Conservation (phyloP, 257 asterid species). For the Lycium ferocissimum region DNA sequence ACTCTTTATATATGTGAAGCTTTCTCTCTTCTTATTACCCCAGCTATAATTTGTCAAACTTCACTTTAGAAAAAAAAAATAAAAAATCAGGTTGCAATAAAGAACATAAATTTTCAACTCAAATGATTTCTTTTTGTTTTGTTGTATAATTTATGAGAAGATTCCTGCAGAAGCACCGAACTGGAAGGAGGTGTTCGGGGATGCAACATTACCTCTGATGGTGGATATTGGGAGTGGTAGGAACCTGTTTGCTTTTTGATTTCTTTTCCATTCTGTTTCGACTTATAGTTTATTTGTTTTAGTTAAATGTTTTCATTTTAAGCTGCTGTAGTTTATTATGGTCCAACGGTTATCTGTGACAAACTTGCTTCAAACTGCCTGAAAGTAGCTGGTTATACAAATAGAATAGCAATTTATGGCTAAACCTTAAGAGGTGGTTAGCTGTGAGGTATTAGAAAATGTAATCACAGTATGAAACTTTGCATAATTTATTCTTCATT, state of each 20-base stretch:
- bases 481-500: not conserved
- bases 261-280: not conserved
- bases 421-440: not conserved
- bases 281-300: not conserved
- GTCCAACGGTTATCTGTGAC: constrained; percentile 11
- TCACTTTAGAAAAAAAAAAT: not conserved
- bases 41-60: constrained; percentile 3
- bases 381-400: not conserved
- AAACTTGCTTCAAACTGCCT: constrained; percentile 8
- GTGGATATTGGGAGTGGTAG: constrained; percentile 95
- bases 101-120: not conserved
- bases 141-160: constrained; percentile 46
- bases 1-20: constrained; percentile 8
- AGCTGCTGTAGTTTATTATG: not conserved
- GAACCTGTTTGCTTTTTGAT: constrained; percentile 16
- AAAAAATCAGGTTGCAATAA: not conserved
- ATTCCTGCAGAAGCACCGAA: constrained; percentile 80
- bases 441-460: not conserved
- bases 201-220: constrained; percentile 83
- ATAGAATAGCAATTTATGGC: not conserved
- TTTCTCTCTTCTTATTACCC: constrained; percentile 20
- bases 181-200: constrained; percentile 74
- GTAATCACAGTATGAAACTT: not conserved
- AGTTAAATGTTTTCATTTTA: not conserved
- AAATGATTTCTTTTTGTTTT: not conserved